Base-by-base conservation (phyloP, 1,284 basidiomycete genomes). In the Cryptococcus sp. region DNA sequence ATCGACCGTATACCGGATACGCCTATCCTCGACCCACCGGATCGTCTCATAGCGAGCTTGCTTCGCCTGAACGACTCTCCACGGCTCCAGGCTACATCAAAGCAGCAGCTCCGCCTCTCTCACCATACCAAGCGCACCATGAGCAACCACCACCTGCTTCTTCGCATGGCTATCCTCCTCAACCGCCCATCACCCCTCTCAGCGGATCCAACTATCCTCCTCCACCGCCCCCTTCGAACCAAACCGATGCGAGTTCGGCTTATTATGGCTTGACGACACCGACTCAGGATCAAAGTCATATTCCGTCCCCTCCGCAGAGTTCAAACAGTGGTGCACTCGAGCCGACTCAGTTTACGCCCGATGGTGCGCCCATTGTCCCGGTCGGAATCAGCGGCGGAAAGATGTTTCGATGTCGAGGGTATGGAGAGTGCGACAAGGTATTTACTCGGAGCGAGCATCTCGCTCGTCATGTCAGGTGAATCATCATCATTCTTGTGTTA, bases 391-490 rank as follows among this genome's bases (percentile, higher is more conserved):
- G 63, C 37, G 71, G 70, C 16, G 72, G 72, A n/a, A 95, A 94
- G 76, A 87, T 92, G 52, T 97, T 95, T 72, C 87, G 92, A 63
- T 97, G 93, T 75, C 81, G 84, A 52, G 92, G 92, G 9, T 97
- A 88, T 69, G 92, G 90, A 56, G 89, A 93, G 48, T 97, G 93
- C 75, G 80, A 86, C 57, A 97, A 97, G 89, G 89, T 92, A 51
- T 97, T 97, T 72, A 89, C 86, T 48, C 79, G 93, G 69, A 89
- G 86, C 71, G 93, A 97, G 73, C 93, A 97, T 75, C 78, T 97
- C 4, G 92, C 93, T 51, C 80, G 93, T 60, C 93, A 97, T 77
- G 89, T 97, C 65, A 79, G 91, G 89, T 90, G 53, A 62, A n/a
- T n/a, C n/a, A n/a, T n/a, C n/a, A n/a, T n/a, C n/a, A n/a, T n/a